Conservation (phyloP, 2,329 filamentous ascomycete genomes). For the Arthrobotrys pseudoclavata region DNA sequence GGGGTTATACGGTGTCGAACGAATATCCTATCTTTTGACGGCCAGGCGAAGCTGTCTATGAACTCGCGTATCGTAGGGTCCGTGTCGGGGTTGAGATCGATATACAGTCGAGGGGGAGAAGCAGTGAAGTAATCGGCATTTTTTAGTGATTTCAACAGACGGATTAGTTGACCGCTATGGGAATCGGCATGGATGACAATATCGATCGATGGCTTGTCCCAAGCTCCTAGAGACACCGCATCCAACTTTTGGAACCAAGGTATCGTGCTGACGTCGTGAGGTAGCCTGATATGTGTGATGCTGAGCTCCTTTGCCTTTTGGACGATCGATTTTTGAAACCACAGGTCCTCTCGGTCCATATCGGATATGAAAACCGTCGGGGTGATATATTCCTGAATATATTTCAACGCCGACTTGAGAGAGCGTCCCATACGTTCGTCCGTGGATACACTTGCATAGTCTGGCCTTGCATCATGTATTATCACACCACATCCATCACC, state of each 20-base stretch:
- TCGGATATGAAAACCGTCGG: slow-evolving; percentile 84
- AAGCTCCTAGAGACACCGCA: slow-evolving; percentile 79
- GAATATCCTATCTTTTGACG: slow-evolving; percentile 74
- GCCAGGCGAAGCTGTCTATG: slow-evolving; percentile 77
- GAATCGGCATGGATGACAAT: slow-evolving; percentile 83
- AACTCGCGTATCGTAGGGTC: slow-evolving; percentile 76
- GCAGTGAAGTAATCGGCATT: slow-evolving; percentile 81
- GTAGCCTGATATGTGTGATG: slow-evolving; percentile 81
- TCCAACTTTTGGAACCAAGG: slow-evolving; percentile 85
- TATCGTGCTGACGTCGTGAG: slow-evolving; percentile 74
- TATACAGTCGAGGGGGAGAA: slow-evolving; percentile 79
- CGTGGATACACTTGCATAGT: slow-evolving; percentile 78
- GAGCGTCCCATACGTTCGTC: slow-evolving; percentile 77
- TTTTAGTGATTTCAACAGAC: slow-evolving; percentile 81
- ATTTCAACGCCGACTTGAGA: slow-evolving; percentile 75
- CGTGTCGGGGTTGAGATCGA: slow-evolving; percentile 80
- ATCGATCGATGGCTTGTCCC: slow-evolving; percentile 83
- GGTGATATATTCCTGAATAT: slow-evolving; percentile 80
- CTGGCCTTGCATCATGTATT: slow-evolving; percentile 80
- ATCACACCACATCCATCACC: slow-evolving; percentile 74
- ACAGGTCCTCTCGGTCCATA: slow-evolving; percentile 75
- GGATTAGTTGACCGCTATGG: slow-evolving; percentile 80
- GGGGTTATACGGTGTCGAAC: slow-evolving; percentile 80
- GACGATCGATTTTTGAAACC: slow-evolving; percentile 75
- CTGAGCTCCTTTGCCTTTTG: slow-evolving; percentile 70